Conservation (phyloP, 2,329 filamentous ascomycete species). For the Aspergillus fructus region DNA sequence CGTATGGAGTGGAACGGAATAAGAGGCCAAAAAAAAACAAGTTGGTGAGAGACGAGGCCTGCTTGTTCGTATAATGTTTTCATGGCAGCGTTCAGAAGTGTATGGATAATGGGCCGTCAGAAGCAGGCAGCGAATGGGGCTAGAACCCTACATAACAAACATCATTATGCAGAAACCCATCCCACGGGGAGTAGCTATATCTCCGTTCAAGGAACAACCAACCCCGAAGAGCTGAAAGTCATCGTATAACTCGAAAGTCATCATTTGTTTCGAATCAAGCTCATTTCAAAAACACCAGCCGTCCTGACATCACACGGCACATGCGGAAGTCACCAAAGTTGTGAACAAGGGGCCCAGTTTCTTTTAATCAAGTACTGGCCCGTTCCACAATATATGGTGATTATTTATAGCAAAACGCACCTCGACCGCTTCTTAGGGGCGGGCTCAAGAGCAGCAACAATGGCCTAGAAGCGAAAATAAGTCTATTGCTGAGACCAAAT, state of each 20-base stretch:
- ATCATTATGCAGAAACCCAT: constrained; percentile 10
- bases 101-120: constrained; percentile 7
- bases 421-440: constrained; percentile 76
- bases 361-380: constrained; percentile 10
- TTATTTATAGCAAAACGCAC: constrained; percentile 66
- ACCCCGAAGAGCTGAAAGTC: constrained; percentile 6
- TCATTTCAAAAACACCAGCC: constrained; percentile 4
- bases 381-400: constrained; percentile 7
- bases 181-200: constrained; percentile 6
- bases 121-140: constrained; percentile 6
- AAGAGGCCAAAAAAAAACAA: background rate
- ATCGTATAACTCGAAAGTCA: constrained; percentile 12
- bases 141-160: constrained; percentile 7
- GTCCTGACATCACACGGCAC: constrained; percentile 14
- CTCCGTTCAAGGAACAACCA: constrained; percentile 6
- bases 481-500: constrained; percentile 2
- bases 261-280: constrained; percentile 13
- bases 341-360: background rate
- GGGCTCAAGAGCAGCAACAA: constrained; percentile 91
- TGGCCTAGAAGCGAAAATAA: constrained; percentile 62
- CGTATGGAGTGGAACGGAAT: background rate
- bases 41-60: constrained; percentile 1
- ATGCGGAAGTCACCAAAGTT: constrained; percentile 4
- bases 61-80: constrained; percentile 11
- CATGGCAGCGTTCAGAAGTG: constrained; percentile 8